Base-by-base conservation (phyloP, 2,329 filamentous ascomycete genomes). In the Claviceps pusilla region DNA sequence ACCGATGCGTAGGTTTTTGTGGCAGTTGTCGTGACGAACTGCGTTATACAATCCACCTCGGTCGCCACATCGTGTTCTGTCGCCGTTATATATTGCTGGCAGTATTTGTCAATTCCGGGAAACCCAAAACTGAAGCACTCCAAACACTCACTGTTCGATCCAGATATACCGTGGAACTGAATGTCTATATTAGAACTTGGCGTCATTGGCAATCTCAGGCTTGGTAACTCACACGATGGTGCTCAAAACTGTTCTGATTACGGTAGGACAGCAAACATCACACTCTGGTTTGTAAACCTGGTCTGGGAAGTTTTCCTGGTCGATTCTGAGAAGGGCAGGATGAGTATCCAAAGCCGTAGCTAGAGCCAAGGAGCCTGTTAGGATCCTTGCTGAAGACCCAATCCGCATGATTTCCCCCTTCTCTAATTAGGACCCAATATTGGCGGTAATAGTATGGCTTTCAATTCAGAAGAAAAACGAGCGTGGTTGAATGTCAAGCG, bases 61-160 rank as follows among this genome's bases (percentile, higher is more conserved):
- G 59, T 63, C 12, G 59, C 57, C 11, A 55, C 43, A 16, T 62
- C 57, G 31, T 56, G 57, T 31, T 57, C 48, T 6, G 58, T 60
- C 14, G 54, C 52, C 12, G 59, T 57, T 11, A 56, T 49, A 10
- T 50, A 48, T 47, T 58, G 29, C 59, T 61, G n/a, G 29, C 46
- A 45, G 28, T n/a, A 7, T 41, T 19, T 45, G 37, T 53, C 33
- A 49, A 46, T 31, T 10, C 24, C 52, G 19, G 16, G 16, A 10
- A 4, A 48, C 10, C n/a, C 29, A 9, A 43, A 29, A 16, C 29
- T 12, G 3, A 41, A 12, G 37, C 14, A 4, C 6, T 24, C 3
- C 33, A 35, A 42, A 12, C 16, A 49, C 55, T 47, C 16, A 57
- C 57, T 28, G 54, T 54, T 28, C 47, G 53, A 31, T 58, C 55